Evolutionary conservation across 1,284 basidiomycete genomes (phyloP).

Genomic region (Fomitopsis betulina): DNA sequence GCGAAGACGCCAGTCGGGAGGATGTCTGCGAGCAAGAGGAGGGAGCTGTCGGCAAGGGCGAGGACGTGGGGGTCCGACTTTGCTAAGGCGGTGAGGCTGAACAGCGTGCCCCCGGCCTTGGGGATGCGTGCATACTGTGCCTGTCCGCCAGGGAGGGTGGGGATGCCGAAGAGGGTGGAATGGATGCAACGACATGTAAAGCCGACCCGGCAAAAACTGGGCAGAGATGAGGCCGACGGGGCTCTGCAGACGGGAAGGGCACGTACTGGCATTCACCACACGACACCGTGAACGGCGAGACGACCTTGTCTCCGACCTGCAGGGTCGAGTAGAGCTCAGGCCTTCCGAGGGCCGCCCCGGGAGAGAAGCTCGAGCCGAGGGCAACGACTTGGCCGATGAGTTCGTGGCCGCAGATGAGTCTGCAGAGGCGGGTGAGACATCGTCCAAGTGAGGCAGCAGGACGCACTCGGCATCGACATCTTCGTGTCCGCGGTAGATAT

Average conservation of each 20-base stretch:
- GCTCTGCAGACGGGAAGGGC: not conserved
- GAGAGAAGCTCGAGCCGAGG: conserved; percentile 60
- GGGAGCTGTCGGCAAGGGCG: conserved; percentile 45
- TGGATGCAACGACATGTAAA: conserved; percentile 75
- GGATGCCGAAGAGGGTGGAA: conserved; percentile 69
- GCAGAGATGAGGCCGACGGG: conserved; percentile 13
- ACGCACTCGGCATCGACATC: conserved; percentile 25
- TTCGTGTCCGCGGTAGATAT: conserved; percentile 67
- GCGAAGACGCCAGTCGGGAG: conserved; percentile 78
- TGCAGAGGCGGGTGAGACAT: too few relatives aligned
- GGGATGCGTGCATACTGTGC: conserved; percentile 85
- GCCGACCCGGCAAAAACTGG: conserved; percentile 70
- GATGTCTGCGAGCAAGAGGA: conserved; percentile 78
- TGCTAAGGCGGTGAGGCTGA: conserved; percentile 48
- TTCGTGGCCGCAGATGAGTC: conserved; percentile 76
- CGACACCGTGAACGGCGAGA: conserved; percentile 81
- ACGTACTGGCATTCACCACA: conserved; percentile 80
- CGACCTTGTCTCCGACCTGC: conserved; percentile 78
- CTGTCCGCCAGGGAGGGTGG: conserved; percentile 75
- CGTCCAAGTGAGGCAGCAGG: not conserved
- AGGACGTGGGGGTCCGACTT: conserved; percentile 9
- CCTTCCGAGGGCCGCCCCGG: conserved; percentile 38
- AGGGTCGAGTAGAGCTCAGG: conserved; percentile 64
- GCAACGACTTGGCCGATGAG: conserved; percentile 77
- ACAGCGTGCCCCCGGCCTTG: conserved; percentile 75